A percentile compares a stretch with the other conserved stretches of the same genome.
These are phyloP conservation scores for Cercophora sp. DNA, from an alignment of 495 filamentous ascomycete genomes.

Conservation along the genomic window DNA sequence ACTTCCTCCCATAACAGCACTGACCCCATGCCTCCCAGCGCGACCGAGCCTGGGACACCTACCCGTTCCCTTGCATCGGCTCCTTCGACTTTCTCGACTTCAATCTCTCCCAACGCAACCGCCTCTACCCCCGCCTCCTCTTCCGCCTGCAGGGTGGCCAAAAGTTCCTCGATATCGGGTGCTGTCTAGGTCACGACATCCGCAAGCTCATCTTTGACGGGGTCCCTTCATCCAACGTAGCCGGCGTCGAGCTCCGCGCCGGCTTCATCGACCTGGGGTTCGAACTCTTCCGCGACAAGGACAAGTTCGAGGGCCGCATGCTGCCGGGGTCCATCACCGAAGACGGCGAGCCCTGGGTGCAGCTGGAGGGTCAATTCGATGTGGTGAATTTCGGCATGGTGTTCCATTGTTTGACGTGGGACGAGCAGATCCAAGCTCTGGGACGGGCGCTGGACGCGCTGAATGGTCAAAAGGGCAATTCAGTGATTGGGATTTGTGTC, in stretches of 20 bases:
- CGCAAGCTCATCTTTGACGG: conserved; percentile 48
- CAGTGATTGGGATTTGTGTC: conserved; percentile 6
- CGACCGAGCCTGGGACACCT: conserved; percentile 43
- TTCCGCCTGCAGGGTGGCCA: conserved; percentile 31
- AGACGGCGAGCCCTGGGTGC: conserved; percentile 15
- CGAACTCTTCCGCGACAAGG: conserved; percentile 33
- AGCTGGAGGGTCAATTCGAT: conserved; percentile 24
- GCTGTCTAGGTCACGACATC: conserved; percentile 50
- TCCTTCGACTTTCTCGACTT: conserved; percentile 38
- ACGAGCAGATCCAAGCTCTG: conserved; percentile 30
- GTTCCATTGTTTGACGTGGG: conserved; percentile 43
- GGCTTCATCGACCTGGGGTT: conserved; percentile 53
- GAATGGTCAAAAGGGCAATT: conserved; percentile 34
- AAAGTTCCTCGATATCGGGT: conserved; percentile 47
- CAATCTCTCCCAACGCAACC: conserved; percentile 23
- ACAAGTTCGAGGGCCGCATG: conserved; percentile 22
- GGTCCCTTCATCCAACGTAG: conserved; percentile 35
- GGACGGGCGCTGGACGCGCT: conserved; percentile 29
- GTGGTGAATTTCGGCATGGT: conserved; percentile 41
- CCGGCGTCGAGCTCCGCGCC: conserved; percentile 44
- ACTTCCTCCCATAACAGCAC: background rate
- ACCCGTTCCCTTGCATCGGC: conserved; percentile 49
- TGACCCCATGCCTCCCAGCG: no score
- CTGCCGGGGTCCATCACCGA: conserved; percentile 31
- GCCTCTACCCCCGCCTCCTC: conserved; percentile 39